These are phyloP conservation scores for Cryptosporidium sp. DNA, from an alignment of 169 alveolate genomes.

Conservation along the genomic window DNA sequence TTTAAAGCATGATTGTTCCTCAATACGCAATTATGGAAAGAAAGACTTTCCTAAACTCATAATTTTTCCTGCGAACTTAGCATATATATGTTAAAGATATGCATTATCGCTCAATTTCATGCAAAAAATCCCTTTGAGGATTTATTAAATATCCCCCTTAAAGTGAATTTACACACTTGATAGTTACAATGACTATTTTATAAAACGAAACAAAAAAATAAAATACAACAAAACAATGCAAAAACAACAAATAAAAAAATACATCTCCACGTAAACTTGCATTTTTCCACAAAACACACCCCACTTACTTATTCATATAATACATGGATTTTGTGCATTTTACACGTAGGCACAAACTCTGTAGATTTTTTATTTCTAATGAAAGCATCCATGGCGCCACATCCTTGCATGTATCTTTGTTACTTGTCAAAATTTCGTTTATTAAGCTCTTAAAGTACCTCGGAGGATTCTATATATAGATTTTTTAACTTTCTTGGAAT, in stretches of 20 bases:
- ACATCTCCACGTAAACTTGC: not conserved
- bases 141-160: not conserved
- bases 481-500: not conserved
- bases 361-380: not conserved
- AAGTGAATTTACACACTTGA: not conserved
- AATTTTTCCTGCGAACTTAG: constrained; percentile 5
- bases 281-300: not conserved
- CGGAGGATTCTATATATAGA: not conserved
- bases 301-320: not conserved
- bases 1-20: not conserved
- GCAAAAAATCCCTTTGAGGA: not conserved
- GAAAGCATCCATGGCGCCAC: not conserved
- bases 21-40: not conserved
- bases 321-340: not conserved
- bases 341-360: not conserved
- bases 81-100: constrained; percentile 3
- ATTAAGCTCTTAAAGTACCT: not conserved
- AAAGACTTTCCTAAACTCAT: not conserved
- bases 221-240: constrained; percentile 1
- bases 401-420: not conserved
- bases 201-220: not conserved
- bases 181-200: not conserved
- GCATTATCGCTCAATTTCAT: not conserved
- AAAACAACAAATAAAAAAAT: not conserved
- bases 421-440: not conserved